These are phyloP conservation scores for Toxoplasma gondii DNA, from an alignment of 169 alveolate genomes.

Conservation along the genomic window DNA sequence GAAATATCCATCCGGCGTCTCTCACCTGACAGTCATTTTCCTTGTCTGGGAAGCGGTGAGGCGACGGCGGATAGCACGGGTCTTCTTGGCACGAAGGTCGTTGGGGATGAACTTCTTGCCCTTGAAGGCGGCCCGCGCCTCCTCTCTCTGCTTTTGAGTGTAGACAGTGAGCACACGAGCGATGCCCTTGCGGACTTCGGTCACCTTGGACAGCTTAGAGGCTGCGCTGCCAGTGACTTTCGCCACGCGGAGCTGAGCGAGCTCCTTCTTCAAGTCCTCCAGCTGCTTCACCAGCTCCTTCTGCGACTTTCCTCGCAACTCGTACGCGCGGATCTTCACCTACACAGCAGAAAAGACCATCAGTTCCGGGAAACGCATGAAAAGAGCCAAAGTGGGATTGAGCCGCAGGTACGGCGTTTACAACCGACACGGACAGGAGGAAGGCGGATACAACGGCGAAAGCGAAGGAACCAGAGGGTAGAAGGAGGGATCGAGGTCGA, in stretches of 20 bases:
- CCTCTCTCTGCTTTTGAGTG: slow-evolving; percentile 89
- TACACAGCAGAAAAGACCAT: slow-evolving; percentile 6
- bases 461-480: neutral
- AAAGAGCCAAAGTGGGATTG: neutral
- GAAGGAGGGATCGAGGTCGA: too few species aligned
- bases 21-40: slow-evolving; percentile 84
- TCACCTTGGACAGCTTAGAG: slow-evolving; percentile 88
- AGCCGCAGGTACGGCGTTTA: too few species aligned
- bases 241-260: slow-evolving; percentile 89
- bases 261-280: slow-evolving; percentile 91
- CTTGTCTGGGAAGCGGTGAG: slow-evolving; percentile 87
- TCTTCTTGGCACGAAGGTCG: slow-evolving; percentile 91
- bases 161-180: slow-evolving; percentile 94
- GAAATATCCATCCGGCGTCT: too few species aligned
- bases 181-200: slow-evolving; percentile 89
- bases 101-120: slow-evolving; percentile 86
- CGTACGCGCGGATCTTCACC: slow-evolving; percentile 88
- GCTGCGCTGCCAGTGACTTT: slow-evolving; percentile 93
- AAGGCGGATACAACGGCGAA: neutral
- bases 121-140: slow-evolving; percentile 82
- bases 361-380: neutral
- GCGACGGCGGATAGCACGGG: slow-evolving; percentile 92
- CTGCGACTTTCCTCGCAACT: slow-evolving; percentile 88
- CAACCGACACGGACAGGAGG: neutral
- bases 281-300: slow-evolving; percentile 89